Conservation (phyloP, 805 yeast genomes). For the Sugiyamaella floridensis region DNA sequence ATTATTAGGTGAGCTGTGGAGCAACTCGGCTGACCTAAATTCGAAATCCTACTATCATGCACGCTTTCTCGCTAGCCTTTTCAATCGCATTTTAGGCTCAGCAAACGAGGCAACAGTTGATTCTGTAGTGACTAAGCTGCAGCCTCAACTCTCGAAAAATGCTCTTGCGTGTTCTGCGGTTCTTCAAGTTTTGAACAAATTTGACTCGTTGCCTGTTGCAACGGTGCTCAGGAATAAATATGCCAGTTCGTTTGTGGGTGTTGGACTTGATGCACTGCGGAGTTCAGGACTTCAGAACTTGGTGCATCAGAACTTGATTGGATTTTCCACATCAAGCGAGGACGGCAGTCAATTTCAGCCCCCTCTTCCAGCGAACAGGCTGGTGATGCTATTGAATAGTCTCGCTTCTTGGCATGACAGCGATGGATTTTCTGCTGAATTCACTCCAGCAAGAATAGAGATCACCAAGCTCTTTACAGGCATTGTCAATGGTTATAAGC, state of each 20-base stretch:
- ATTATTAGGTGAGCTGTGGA: neutral
- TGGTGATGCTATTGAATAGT: slow-evolving; percentile 52
- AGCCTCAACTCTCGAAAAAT: neutral
- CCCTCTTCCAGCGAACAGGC: slow-evolving; percentile 58
- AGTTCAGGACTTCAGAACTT: slow-evolving; percentile 32
- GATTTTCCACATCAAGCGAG: slow-evolving; percentile 38
- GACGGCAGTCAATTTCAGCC: slow-evolving; percentile 21
- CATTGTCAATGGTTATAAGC: neutral
- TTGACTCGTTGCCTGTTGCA: slow-evolving; percentile 2
- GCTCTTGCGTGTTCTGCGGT: neutral
- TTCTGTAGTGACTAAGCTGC: neutral
- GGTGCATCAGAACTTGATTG: slow-evolving; percentile 38
- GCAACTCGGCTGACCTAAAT: neutral
- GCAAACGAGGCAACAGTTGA: neutral
- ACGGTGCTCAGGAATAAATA: slow-evolving; percentile 51
- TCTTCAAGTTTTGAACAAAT: slow-evolving; percentile 3
- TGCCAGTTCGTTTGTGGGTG: slow-evolving; percentile 51
- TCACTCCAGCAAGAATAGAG: slow-evolving; percentile 44
- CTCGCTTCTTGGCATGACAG: slow-evolving; percentile 57
- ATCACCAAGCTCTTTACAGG: slow-evolving; percentile 40
- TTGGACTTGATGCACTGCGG: neutral
- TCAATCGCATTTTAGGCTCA: neutral
- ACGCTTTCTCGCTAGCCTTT: neutral
- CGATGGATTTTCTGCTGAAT: slow-evolving; percentile 50
- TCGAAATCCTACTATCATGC: neutral